phyloP scores from a whole-genome alignment of 2,329 filamentous ascomycete genomes.

The Sporothrix humicola region DNA sequence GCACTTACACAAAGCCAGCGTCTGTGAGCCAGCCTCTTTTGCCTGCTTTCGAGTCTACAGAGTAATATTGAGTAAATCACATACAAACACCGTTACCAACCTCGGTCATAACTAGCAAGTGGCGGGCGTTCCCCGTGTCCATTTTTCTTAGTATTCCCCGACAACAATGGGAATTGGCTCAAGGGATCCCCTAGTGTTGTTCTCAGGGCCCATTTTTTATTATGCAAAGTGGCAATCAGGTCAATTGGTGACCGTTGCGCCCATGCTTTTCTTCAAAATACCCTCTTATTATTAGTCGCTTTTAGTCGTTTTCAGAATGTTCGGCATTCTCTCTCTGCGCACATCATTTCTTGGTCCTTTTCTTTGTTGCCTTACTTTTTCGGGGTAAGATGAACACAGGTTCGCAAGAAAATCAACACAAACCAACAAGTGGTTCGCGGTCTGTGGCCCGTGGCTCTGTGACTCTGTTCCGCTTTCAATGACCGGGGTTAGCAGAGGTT shows the following conservation, averaged over 20 bases:
- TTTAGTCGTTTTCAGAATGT: too few relatives aligned
- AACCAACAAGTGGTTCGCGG: not conserved
- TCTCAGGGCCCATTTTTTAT: not conserved
- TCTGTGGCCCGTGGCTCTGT: not conserved
- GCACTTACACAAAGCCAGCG: not conserved
- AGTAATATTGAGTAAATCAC: not conserved
- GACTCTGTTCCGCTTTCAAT: not conserved
- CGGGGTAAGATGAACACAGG: not conserved
- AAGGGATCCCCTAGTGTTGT: not conserved
- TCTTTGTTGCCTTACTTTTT: not conserved
- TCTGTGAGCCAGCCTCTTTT: not conserved
- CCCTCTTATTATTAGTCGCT: not conserved
- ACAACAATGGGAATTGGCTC: not conserved
- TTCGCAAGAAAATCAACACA: not conserved
- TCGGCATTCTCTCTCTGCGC: not conserved
- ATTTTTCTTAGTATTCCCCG: not conserved
- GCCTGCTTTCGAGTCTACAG: not conserved
- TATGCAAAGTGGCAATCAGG: not conserved
- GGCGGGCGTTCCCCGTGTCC: not conserved
- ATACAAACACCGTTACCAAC: not conserved
- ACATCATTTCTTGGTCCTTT: not conserved
- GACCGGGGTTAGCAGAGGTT: not conserved
- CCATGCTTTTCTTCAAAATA: not conserved
- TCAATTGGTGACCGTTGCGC: conserved; percentile 3
- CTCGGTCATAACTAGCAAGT: not conserved